Base-by-base conservation (phyloP, 2,329 filamentous ascomycete species). In the Cryphonectria nitschkei region DNA sequence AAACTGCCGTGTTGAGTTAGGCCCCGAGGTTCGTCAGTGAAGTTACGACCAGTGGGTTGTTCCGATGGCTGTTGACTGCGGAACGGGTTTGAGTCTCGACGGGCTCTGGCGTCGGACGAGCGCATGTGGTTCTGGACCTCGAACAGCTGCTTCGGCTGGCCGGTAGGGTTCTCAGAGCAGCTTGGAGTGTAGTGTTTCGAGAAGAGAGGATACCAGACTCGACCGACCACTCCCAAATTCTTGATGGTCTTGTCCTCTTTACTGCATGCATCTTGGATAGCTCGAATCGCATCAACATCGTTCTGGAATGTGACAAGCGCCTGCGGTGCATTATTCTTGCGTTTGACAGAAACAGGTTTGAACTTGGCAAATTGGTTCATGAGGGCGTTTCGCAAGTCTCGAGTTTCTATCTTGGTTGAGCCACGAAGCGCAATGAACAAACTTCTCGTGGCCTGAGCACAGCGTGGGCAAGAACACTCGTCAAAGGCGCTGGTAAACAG, bases 161-260 rank as follows among this genome's bases (percentile, higher is more conserved):
- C 68, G 26, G 32, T 52, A 6, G 58, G 67, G 26, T 63, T 70
- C 9, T 54, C 32, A 13, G 26, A 13, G 29, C 1, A 0, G 39
- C 14, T 37, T n/a, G n/a, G 16, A 32, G 34, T 62, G 29, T 66
- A 70, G 61, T 72, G 70, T 37, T 67, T 72, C n/a, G 70, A 72
- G 54, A 32, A 70, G 16, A 46, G 50, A 50, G 70, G 65, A 60
- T 72, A 72, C 70, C 70, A 72, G 29, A 70, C 22, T 8, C n/a
- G 50, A 22, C 29, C 29, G 6, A 22, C 26, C 1, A 11, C 32
- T 11, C 22, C 26, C 32, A 71, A 11, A 26, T 46, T 52, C n/a
- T 54, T 54, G 41, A 71, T 69, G 9, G 39, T 16, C 39, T 26
- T 66, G 16, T 58, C 41, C 43, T 39, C 19, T 4, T 66, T 34